Evolutionary conservation across 805 yeast genomes (phyloP).

Genomic region (Kluyveromyces wickerhamii): DNA sequence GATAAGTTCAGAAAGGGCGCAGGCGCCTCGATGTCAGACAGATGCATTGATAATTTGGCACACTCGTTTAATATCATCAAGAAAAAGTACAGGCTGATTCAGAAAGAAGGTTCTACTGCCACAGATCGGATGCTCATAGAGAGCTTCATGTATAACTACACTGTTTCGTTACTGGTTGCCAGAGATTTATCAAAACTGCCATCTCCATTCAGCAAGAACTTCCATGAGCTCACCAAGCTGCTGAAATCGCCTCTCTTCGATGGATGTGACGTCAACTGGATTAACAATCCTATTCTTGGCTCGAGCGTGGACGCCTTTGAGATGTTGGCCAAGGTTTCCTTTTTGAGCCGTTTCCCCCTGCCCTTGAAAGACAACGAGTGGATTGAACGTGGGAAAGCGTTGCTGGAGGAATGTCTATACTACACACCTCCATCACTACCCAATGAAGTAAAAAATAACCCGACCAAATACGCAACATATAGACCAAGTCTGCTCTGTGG

Average conservation of each 20-base stretch:
- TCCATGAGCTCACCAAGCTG: constrained; percentile 11
- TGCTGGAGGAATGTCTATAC: constrained; percentile 15
- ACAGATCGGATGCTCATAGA: constrained; percentile 17
- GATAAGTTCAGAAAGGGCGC: constrained; percentile 15
- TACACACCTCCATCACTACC: constrained; percentile 16
- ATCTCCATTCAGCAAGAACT: constrained; percentile 12
- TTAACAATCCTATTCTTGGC: constrained; percentile 36
- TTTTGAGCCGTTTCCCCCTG: constrained; percentile 24
- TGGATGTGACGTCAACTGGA: constrained; percentile 30
- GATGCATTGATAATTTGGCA: constrained; percentile 14
- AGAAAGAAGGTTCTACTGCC: constrained; percentile 10
- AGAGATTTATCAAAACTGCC: constrained; percentile 13
- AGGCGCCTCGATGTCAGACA: constrained; percentile 13
- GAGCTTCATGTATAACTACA: constrained; percentile 17
- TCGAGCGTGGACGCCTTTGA: constrained; percentile 33
- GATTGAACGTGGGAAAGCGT: constrained; percentile 11
- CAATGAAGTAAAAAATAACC: constrained; percentile 12
- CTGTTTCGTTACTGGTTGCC: constrained; percentile 15
- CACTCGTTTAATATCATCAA: constrained; percentile 15
- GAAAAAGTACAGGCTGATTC: constrained; percentile 9
- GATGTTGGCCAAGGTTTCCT: constrained; percentile 31
- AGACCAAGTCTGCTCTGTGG: constrained; percentile 18
- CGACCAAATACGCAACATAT: constrained; percentile 12
- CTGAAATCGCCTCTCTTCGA: constrained; percentile 19
- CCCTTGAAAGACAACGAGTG: constrained; percentile 12